Evolutionary conservation across 495 filamentous ascomycete species (phyloP), one percentile per base, ranked within the genome.

Genomic region (Penicillium goetzii): DNA sequence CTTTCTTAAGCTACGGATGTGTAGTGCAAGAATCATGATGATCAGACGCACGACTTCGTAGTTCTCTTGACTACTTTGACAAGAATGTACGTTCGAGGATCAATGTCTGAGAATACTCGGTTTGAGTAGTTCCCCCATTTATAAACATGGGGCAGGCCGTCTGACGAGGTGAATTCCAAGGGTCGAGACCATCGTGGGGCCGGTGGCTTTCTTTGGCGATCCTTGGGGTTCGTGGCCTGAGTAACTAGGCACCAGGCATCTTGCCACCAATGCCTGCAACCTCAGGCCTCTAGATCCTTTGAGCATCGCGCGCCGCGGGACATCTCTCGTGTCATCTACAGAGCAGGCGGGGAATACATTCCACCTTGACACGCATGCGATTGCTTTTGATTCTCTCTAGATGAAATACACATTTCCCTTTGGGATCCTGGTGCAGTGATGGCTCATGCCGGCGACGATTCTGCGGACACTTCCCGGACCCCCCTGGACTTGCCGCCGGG

Each of bases 401-500:
- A 51, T 51, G 26, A 17, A 5, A 7, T 15, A 51, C 6, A n/a
- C 4, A 17, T n/a, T 5, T n/a, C 5, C 12, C 11, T n/a, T 7
- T 51, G 45, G 10, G 0, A 30, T n/a, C 26, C 25, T 58, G 34
- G 11, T 33, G 41, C 23, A 51, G 15, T 11, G 21, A 58, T 62
- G 60, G 43, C 40, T 28, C 34, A 33, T 4, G 6, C 40, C 26
- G 7, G 34, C 11, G 19, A 26, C 7, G 21, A 11, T 3, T 25
- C 19, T n/a, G 56, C 50, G 25, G 26, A 47, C 33, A 38, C 47
- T 34, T 17, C 21, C 5, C 38, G 32, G 32, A 45, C 36, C 12
- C 45, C 45, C 26, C 55, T 59, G 55, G 53, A 63, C 15, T 63
- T 38, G 33, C 32, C 62, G 26, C 49, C 69, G 32, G 49, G 53